phyloP scores from a whole-genome alignment of 2,329 filamentous ascomycete species.

The Ophiostoma tasmaniense region DNA sequence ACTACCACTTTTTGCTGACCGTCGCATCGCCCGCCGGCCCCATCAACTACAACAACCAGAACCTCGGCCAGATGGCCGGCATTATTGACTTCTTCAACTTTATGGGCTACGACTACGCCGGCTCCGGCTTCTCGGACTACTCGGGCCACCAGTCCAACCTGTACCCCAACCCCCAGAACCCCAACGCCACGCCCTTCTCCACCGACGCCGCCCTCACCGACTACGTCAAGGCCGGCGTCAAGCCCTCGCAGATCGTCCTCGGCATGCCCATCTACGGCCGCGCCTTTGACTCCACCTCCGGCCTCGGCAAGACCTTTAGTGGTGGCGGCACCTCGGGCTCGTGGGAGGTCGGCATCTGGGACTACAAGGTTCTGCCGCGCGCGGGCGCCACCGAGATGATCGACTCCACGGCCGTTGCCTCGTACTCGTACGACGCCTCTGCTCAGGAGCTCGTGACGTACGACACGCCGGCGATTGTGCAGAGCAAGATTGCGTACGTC shows the following conservation, averaged over 20 bases:
- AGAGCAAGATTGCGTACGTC: constrained; percentile 58
- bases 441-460: constrained; percentile 62
- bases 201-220: constrained; percentile 55
- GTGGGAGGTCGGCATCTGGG: constrained; percentile 69
- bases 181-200: constrained; percentile 58
- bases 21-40: constrained; percentile 44
- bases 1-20: constrained; percentile 45
- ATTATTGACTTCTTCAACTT: constrained; percentile 49
- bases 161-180: constrained; percentile 45
- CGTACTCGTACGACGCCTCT: constrained; percentile 59
- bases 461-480: constrained; percentile 53
- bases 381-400: constrained; percentile 48
- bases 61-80: constrained; percentile 37
- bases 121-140: constrained; percentile 50
- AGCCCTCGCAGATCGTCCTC: constrained; percentile 58
- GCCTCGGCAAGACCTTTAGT: constrained; percentile 53
- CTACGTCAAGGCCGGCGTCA: constrained; percentile 56
- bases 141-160: constrained; percentile 67
- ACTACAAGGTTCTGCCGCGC: constrained; percentile 69
- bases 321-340: constrained; percentile 56
- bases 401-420: constrained; percentile 51
- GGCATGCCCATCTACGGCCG: constrained; percentile 77
- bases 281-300: constrained; percentile 55
- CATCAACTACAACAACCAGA: constrained; percentile 38
- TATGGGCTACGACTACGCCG: constrained; percentile 68